Percentiles rank a stretch among this genome's conserved stretches.
These are phyloP conservation scores for Noccaea bulbosa DNA, from an alignment of 345 rosid species.

Conservation along the genomic window DNA sequence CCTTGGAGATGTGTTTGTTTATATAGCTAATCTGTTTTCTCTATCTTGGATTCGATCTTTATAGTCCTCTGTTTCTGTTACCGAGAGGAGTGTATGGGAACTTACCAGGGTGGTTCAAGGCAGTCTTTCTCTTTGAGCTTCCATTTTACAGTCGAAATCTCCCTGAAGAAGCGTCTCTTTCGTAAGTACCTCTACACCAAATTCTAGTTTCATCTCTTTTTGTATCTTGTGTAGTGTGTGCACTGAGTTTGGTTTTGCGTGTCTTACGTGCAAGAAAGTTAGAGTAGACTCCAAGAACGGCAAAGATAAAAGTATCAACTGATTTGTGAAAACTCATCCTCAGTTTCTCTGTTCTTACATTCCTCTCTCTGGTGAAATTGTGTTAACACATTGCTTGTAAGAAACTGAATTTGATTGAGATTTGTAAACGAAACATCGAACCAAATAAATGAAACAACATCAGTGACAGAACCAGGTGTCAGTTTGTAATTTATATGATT, in stretches of 20 bases:
- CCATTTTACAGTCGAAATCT: conserved; percentile 74
- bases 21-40: conserved; percentile 7
- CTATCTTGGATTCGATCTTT: conserved; percentile 26
- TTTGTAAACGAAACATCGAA: no score
- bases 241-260: conserved; percentile 4
- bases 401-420: conserved; percentile 11
- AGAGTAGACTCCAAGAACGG: conserved; percentile 29
- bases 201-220: conserved; percentile 27
- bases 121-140: conserved; percentile 67
- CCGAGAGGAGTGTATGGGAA: conserved; percentile 65
- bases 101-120: conserved; percentile 78
- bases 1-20: neutral
- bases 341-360: conserved; percentile 5
- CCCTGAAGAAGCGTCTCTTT: conserved; percentile 54
- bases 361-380: conserved; percentile 7
- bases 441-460: neutral
- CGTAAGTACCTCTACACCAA: conserved; percentile 51
- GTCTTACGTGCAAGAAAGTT: conserved; percentile 28
- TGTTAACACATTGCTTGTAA: neutral
- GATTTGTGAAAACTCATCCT: conserved; percentile 1
- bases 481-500: conserved; percentile 13
- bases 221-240: conserved; percentile 18
- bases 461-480: neutral
- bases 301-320: conserved; percentile 11
- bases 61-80: conserved; percentile 80